These are phyloP conservation scores for Cephaloascus fragrans DNA, from an alignment of 805 yeast genomes.

Conservation along the genomic window DNA sequence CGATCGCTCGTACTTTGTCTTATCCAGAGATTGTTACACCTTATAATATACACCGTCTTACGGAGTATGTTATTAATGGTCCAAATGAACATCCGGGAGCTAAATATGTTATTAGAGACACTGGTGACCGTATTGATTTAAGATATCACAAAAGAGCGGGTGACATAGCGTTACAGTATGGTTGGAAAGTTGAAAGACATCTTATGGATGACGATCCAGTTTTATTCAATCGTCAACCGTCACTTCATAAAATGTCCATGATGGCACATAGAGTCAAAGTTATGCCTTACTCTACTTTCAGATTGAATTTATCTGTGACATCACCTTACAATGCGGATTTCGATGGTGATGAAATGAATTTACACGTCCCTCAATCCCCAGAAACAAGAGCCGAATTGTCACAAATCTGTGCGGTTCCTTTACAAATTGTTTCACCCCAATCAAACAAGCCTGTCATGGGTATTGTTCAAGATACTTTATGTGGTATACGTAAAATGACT, in stretches of 20 bases:
- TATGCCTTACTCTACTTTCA: conserved; percentile 97
- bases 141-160: conserved; percentile 98
- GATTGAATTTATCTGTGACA: conserved; percentile 92
- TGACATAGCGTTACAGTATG: conserved; percentile 93
- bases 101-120: conserved; percentile 93
- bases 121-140: conserved; percentile 97
- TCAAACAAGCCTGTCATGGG: conserved; percentile 99
- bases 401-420: conserved; percentile 93
- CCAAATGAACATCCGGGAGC: conserved; percentile 99
- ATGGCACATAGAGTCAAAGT: conserved; percentile 98
- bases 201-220: conserved; percentile 97
- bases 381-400: conserved; percentile 96
- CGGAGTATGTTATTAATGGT: conserved; percentile 92
- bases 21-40: conserved; percentile 98
- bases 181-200: conserved; percentile 99
- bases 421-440: conserved; percentile 97
- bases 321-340: conserved; percentile 99
- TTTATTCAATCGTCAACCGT: conserved; percentile 97
- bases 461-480: conserved; percentile 95
- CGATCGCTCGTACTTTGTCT: conserved; percentile 90
- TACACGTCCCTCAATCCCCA: conserved; percentile 97
- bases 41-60: conserved; percentile 86
- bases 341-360: conserved; percentile 99
- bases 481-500: conserved; percentile 96
- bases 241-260: conserved; percentile 99